phyloP scores from a whole-genome alignment of 371 early-diverging fungal species.

The Syncephalastrum contaminatum region DNA sequence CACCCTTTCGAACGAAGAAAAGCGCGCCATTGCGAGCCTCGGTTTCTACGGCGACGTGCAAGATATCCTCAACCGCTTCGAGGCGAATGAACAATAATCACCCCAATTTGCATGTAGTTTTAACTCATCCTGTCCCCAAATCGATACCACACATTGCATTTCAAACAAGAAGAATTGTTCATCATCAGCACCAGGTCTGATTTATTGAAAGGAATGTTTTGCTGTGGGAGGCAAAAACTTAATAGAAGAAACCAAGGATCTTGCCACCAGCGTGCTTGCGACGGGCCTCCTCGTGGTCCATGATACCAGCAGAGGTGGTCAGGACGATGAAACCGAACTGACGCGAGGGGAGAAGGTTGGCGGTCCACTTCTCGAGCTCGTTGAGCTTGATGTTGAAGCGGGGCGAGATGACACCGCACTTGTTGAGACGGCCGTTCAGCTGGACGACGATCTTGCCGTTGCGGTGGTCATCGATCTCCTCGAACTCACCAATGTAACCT shows the following conservation, averaged over 20 bases:
- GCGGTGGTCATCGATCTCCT: constrained; percentile 98
- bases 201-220: neutral
- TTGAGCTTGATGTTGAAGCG: constrained; percentile 95
- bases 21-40: constrained; percentile 21
- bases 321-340: constrained; percentile 98
- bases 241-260: constrained; percentile 89
- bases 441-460: constrained; percentile 98
- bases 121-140: too few species aligned
- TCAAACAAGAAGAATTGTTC: too few species aligned
- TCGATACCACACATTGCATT: constrained; percentile 2
- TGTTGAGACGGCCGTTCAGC: constrained; percentile 98
- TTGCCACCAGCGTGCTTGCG: constrained; percentile 98
- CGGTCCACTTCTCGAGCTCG: constrained; percentile 97
- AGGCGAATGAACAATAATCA: constrained; percentile 1
- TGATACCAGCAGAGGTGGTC: constrained; percentile 98
- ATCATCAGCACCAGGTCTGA: too few species aligned
- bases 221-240: constrained; percentile 16
- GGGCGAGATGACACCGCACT: constrained; percentile 99
- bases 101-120: too few species aligned
- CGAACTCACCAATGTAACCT: constrained; percentile 99
- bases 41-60: constrained; percentile 29
- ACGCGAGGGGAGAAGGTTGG: constrained; percentile 98
- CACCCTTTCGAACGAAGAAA: constrained; percentile 14
- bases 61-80: constrained; percentile 8
- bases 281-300: constrained; percentile 99